phyloP scores from a whole-genome alignment of 768 basidiomycete species.

The Psilocybe azurescens region DNA sequence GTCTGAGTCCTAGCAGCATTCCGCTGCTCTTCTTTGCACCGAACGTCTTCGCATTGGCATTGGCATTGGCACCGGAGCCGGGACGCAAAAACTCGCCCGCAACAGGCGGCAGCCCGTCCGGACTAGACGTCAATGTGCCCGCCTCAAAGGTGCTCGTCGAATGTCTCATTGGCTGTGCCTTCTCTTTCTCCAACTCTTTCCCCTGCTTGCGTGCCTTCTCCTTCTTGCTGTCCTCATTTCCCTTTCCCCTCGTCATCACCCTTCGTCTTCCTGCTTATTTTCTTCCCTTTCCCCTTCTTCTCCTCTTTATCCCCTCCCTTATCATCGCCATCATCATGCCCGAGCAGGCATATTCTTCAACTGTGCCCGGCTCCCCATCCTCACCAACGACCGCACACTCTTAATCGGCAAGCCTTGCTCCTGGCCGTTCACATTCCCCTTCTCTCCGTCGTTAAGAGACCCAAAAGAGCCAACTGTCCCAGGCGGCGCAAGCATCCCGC shows the following conservation, averaged over 20 bases:
- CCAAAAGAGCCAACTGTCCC: not conserved
- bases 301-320: slow-evolving; percentile 27
- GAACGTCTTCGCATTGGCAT: slow-evolving; percentile 36
- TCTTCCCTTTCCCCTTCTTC: slow-evolving; percentile 29
- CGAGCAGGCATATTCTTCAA: slow-evolving; percentile 39
- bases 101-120: slow-evolving; percentile 19
- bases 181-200: not conserved
- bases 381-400: slow-evolving; percentile 72
- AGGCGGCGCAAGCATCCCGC: slow-evolving; percentile 39
- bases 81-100: not conserved
- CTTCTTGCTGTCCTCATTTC: no score
- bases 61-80: not conserved
- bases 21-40: slow-evolving; percentile 58
- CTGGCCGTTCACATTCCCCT: not conserved
- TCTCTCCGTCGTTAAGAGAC: no score
- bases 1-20: slow-evolving; percentile 60
- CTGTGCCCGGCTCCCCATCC: slow-evolving; percentile 77
- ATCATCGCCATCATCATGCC: slow-evolving; percentile 33
- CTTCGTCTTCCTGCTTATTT: slow-evolving; percentile 37
- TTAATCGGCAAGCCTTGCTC: slow-evolving; percentile 72
- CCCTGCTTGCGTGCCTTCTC: not conserved
- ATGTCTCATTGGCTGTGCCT: slow-evolving; percentile 44
- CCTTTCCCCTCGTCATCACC: slow-evolving; percentile 12
- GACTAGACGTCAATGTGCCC: slow-evolving; percentile 53
- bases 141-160: slow-evolving; percentile 74